Percentiles rank a stretch among this genome's conserved stretches.
These are phyloP conservation scores for Scenedesmus sp. DNA, from an alignment of 163 green algal genomes.

Conservation along the genomic window DNA sequence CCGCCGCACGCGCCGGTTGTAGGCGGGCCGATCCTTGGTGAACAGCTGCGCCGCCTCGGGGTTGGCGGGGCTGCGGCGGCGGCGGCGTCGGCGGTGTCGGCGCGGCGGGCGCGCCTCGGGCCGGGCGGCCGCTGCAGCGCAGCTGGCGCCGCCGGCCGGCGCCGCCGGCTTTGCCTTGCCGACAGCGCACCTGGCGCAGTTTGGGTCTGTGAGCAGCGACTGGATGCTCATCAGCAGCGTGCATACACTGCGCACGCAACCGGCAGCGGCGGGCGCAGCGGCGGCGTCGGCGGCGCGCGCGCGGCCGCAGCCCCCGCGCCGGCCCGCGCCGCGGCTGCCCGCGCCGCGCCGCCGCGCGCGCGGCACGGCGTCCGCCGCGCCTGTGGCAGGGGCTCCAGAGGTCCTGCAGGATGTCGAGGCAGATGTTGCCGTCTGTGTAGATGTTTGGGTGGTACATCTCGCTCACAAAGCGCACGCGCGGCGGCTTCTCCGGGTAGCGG, in stretches of 20 bases:
- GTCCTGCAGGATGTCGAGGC: constrained; percentile 88
- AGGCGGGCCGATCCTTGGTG: constrained; percentile 68
- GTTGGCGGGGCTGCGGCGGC: constrained; percentile 87
- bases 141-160: too few species aligned
- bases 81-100: too few species aligned
- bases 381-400: constrained; percentile 83
- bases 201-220: constrained; percentile 87
- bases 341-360: too few species aligned
- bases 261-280: neutral
- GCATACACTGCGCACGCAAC: constrained; percentile 53
- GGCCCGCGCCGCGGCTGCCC: neutral
- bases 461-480: constrained; percentile 77
- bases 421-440: constrained; percentile 85
- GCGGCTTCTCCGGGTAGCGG: constrained; percentile 85
- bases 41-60: constrained; percentile 85
- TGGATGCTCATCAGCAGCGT: constrained; percentile 90
- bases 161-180: too few species aligned
- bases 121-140: too few species aligned
- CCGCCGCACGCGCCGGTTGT: constrained; percentile 69
- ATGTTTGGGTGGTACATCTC: constrained; percentile 91
- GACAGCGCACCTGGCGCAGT: too few species aligned
- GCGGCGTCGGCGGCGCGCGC: too few species aligned
- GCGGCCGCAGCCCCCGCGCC: neutral
- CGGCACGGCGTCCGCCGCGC: too few species aligned
- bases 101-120: too few species aligned